Evolutionary conservation across 306 rosid genomes (phyloP).

Genomic region (Sindora glabra): DNA sequence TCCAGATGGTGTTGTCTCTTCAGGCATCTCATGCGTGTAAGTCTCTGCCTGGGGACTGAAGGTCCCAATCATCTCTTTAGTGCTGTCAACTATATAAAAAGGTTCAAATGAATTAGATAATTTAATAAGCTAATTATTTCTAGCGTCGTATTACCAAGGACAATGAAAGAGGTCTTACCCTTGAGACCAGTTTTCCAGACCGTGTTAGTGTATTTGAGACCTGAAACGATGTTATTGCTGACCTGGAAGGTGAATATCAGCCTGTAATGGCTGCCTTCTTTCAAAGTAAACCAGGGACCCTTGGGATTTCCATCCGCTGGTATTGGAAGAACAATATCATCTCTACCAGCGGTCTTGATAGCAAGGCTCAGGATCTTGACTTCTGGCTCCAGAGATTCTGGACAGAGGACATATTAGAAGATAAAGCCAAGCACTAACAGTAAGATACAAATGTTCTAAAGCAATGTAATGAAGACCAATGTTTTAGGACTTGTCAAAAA

Average conservation of each 20-base stretch:
- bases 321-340: constrained; percentile 66
- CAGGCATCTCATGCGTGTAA: constrained; percentile 74
- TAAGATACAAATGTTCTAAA: neutral
- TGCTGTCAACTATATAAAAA: constrained; percentile 62
- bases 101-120: constrained; percentile 3
- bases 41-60: constrained; percentile 80
- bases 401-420: neutral
- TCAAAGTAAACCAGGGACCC: constrained; percentile 89
- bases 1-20: constrained; percentile 94
- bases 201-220: constrained; percentile 85
- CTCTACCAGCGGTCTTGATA: constrained; percentile 58
- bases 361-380: constrained; percentile 86
- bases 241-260: constrained; percentile 74
- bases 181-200: constrained; percentile 90
- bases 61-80: constrained; percentile 89
- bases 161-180: constrained; percentile 42
- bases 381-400: constrained; percentile 81
- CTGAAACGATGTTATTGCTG: constrained; percentile 79
- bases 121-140: neutral
- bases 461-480: neutral
- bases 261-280: constrained; percentile 92
- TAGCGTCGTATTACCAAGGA: neutral
- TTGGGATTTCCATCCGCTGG: constrained; percentile 76
- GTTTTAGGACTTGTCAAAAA: neutral
- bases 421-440: neutral